Evolutionary conservation across 1,284 basidiomycete species (phyloP), one percentile per base, ranked within the genome.

Genomic region (Cryptococcus sp.): DNA sequence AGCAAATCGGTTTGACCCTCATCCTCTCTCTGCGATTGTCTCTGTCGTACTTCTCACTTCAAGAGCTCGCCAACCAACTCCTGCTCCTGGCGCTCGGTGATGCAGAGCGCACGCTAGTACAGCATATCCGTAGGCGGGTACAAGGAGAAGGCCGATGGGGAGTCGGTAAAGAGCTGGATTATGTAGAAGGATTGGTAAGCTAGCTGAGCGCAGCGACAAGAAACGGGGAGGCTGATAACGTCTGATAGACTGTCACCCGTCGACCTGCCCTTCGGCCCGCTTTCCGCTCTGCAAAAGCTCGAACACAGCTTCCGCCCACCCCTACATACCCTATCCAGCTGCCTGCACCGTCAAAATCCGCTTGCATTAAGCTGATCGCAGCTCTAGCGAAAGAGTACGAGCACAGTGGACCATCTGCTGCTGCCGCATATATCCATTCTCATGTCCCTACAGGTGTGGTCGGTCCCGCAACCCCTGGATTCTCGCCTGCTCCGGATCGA

Each of bases 11-110:
- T 0, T 57, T 76, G 19, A 69, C 73, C 0, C 63, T 79, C 8
- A 60, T 77, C 5, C 63, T 79, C 5, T 75, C 75, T 0, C 58
- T 79, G 5, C 63, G 78, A n/a, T 69, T 79, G 69, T 72, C 71
- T 6, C 52, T 79, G 53, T 76, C 74, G 17, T 78, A 78, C 56
- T 76, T 79, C 48, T 71, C 72, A 4, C 64, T 75, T 20, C 61
- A 61, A 23, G 76, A 77, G 45, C 66, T 79, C 0, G 69, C 68
- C 0, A 57, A 65, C 13, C 72, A 78, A 65, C 65, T 79, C 5
- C 58, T 72, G 16, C 40, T 60, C 25, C 59, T 77, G 38, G 59
- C 70, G 0, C 58, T 76, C 1, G 63, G 62, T 1, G 76, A 76
- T 50, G 76, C 74, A 1, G 78, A 78, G 57, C 61, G 73, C n/a